Evolutionary conservation across 257 asterid genomes (phyloP).

Genomic region (Henckelia pumila): DNA sequence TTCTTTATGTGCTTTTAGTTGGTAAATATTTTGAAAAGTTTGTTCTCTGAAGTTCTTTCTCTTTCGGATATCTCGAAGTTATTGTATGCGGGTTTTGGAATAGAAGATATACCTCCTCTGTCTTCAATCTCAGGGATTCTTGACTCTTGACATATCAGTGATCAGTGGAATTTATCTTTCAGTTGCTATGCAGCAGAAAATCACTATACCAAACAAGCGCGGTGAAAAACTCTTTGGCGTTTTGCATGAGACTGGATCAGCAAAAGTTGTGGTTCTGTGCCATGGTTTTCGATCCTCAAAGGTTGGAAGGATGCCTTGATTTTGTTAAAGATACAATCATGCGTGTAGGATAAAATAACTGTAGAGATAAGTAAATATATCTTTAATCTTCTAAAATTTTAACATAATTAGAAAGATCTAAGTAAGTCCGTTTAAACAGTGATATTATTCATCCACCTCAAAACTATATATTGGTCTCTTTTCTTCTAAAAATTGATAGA

Average conservation of each 20-base stretch:
- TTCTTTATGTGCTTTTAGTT: not conserved
- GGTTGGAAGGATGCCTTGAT: conserved; percentile 10
- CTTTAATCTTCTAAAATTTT: too few relatives aligned
- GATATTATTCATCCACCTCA: not conserved
- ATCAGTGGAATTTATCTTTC: not conserved
- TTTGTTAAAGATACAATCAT: not conserved
- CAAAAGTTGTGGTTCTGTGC: conserved; percentile 20
- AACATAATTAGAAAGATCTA: not conserved
- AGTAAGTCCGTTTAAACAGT: not conserved
- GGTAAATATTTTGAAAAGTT: not conserved
- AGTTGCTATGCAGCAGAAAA: conserved; percentile 22
- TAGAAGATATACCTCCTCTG: not conserved
- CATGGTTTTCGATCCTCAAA: conserved; percentile 28
- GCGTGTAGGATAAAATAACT: not conserved
- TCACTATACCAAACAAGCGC: conserved; percentile 15
- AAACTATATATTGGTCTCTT: too few relatives aligned
- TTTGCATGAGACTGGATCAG: conserved; percentile 23
- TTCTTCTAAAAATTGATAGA: too few relatives aligned
- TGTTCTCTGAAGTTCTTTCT: not conserved
- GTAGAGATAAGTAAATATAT: not conserved
- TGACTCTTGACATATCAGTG: not conserved
- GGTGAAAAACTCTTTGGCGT: conserved; percentile 23
- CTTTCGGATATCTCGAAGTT: not conserved
- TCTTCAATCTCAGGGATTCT: not conserved
- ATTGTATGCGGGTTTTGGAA: too few relatives aligned